Evolutionary conservation across 345 rosid genomes (phyloP).

Genomic region (Bruguiera sexangula): DNA sequence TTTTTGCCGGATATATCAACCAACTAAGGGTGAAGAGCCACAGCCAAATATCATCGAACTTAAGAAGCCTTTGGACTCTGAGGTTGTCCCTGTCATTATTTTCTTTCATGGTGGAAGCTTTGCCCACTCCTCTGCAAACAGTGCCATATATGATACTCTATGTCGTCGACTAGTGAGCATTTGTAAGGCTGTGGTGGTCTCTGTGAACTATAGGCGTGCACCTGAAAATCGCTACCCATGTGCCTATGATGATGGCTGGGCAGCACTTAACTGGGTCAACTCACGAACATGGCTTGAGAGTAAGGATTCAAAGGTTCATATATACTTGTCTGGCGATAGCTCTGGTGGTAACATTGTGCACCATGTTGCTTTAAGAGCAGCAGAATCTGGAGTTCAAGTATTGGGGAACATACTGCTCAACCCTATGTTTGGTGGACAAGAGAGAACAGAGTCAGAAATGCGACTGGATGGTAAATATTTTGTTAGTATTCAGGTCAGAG

Average conservation of each 20-base stretch:
- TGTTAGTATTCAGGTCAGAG: constrained; percentile 66
- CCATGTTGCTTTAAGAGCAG: constrained; percentile 69
- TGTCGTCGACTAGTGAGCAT: constrained; percentile 72
- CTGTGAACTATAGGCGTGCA: constrained; percentile 84
- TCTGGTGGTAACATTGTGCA: constrained; percentile 92
- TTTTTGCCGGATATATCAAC: constrained; percentile 63
- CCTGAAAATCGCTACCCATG: constrained; percentile 79
- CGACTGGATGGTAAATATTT: constrained; percentile 78
- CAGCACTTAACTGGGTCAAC: constrained; percentile 72
- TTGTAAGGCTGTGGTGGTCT: constrained; percentile 74
- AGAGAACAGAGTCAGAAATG: constrained; percentile 77
- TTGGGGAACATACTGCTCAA: constrained; percentile 73
- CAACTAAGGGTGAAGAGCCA: constrained; percentile 40
- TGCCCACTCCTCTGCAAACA: constrained; percentile 83
- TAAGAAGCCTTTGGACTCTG: constrained; percentile 61
- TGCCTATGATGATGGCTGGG: constrained; percentile 93
- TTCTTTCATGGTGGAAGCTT: constrained; percentile 98
- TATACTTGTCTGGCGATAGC: constrained; percentile 87
- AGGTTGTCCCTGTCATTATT: constrained; percentile 64
- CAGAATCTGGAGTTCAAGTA: constrained; percentile 56
- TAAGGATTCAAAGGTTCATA: constrained; percentile 63
- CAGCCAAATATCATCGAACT: constrained; percentile 49
- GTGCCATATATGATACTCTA: constrained; percentile 70
- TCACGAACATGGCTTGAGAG: constrained; percentile 77
- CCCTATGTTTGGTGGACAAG: constrained; percentile 92